Conservation (phyloP, 306 rosid genomes). For the Sophora flavescens region DNA sequence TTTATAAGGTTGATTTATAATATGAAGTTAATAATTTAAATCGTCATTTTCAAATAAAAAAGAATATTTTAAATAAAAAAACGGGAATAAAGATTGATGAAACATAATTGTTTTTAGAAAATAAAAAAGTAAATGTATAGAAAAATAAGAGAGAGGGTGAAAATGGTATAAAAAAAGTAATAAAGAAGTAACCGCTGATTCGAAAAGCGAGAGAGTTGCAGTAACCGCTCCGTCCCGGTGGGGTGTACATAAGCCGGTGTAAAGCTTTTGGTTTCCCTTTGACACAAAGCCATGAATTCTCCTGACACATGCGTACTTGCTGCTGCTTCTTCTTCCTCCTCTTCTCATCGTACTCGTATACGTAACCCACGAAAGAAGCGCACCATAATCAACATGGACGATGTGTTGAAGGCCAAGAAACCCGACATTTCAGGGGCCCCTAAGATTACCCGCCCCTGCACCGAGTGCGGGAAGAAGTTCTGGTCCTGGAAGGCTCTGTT, state of each 20-base stretch:
- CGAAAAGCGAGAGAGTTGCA: neutral
- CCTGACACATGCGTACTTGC: neutral
- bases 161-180: too few relatives aligned
- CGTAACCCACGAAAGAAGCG: conserved; percentile 57
- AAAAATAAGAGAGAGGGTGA: too few relatives aligned
- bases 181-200: conserved; percentile 26
- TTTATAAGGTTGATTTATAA: too few relatives aligned
- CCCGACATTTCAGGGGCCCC: conserved; percentile 35
- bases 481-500: conserved; percentile 86
- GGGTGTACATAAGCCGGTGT: neutral
- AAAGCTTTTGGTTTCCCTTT: neutral
- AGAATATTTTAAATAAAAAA: too few relatives aligned
- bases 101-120: too few relatives aligned
- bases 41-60: too few relatives aligned
- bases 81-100: too few relatives aligned
- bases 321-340: neutral
- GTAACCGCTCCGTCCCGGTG: conserved; percentile 22
- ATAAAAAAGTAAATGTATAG: too few relatives aligned
- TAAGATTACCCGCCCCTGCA: conserved; percentile 61
- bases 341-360: conserved; percentile 4
- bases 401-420: conserved; percentile 47
- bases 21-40: too few relatives aligned
- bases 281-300: neutral
- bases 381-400: conserved; percentile 21
- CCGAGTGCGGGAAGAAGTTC: conserved; percentile 82